Evolutionary conservation across 148 eudicot genomes (phyloP), one percentile per base, ranked within the genome.

Genomic region (Limonium bicolor): DNA sequence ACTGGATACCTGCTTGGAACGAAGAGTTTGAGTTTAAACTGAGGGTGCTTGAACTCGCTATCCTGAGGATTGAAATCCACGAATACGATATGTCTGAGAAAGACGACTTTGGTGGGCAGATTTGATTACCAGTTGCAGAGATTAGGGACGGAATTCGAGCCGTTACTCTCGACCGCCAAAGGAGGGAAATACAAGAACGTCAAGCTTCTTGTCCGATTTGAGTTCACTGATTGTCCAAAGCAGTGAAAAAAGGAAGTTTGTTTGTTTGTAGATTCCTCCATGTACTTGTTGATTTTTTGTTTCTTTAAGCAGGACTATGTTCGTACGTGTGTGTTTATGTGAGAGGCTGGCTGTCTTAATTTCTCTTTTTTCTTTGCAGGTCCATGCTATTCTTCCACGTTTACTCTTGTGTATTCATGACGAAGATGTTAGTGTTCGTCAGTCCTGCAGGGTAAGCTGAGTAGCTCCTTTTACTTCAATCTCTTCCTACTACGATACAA

Each of bases 401-500:
- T 66, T 88, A 71, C 69, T 83, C 53, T 68, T 88, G 64, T 94
- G 84, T 75, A 86, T 83, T 55, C 77, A 77, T 44, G 97, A 88
- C 66, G 97, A 88, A 60, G 97, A 88, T 68, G 52, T 58, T 45
- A 58, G 53, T 48, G 81, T 80, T 21, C 76, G 92, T 45, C 81
- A 76, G 49, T 86, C 97, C 53, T 88, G 97, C 71, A 77, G 76
- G 81, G 97, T 88, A 74, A 44, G 63, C n/a, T n/a, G n/a, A n/a
- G n/a, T n/a, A n/a, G 35, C 17, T 41, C 27, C 54, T 54, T 34
- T 36, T n/a, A 18, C 50, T 30, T 50, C 53, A 50, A 28, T 32
- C 27, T 36, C 73, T 83, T 94, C 70, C 59, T 23, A 80, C 94
- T 22, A 50, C 84, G 20, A 88, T 80, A 55, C 66, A 50, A 34